Evolutionary conservation across 805 yeast species (phyloP), one percentile per base, ranked within the genome.

Genomic region (Saturnispora mendoncae): DNA sequence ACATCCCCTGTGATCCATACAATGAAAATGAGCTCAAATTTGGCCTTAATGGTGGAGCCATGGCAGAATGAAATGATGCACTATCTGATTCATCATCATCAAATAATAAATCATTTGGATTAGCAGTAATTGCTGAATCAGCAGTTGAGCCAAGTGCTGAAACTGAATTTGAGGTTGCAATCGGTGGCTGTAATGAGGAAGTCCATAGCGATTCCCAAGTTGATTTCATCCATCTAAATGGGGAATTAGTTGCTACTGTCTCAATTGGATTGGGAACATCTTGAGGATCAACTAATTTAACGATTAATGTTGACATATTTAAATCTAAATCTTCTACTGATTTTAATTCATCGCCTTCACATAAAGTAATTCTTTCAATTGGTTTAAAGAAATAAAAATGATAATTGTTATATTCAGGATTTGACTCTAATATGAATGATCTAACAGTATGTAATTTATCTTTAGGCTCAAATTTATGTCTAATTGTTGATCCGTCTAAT

Each of bases 221-320:
- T 9, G 45, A 42, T 24, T 45, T 57, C 12, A 60, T 19, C 64
- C 64, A 58, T 10, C 39, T 36, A 15, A 58, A 47, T 2, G 53
- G 43, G 4, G 56, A 49, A 1, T 36, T 27, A 9, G 38, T 30
- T 3, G 33, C 18, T 12, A 33, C 31, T 8, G 36, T 37, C 14
- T 42, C 37, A 7, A 23, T 7, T 6, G 26, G 3, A 49, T 48
- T 8, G 36, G 21, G 14, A 7, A 35, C 21, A 32, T 47, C 58
- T 29, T 49, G 51, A 12, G 56, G 57, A 38, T 60, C 63, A 3
- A 56, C 32, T 4, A 92, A 88, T 53, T 83, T 82, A 48, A 87
- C 63, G 19, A 84, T 78, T 36, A 87, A 58, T 0, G 82, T 84
- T 9, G 94, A 79, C 43, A 94, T 67, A 13, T 74, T 68, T 39